Evolutionary conservation across 768 basidiomycete species (phyloP).

Genomic region (Suillus paluster): DNA sequence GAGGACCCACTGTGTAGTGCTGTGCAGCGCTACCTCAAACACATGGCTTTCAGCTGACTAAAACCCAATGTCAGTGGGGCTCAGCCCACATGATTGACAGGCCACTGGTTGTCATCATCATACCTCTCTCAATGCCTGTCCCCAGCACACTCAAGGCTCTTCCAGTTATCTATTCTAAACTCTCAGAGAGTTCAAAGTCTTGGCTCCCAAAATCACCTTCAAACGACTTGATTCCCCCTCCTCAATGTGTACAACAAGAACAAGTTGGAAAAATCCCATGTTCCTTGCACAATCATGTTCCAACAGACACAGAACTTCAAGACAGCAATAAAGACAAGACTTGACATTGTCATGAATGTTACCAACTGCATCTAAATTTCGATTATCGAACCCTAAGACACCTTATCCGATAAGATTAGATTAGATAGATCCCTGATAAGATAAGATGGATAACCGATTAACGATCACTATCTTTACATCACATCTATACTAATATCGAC

Average conservation of each 20-base stretch:
- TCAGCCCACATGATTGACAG: not conserved
- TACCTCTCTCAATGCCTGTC: not conserved
- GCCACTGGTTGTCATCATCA: not conserved
- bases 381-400: no score
- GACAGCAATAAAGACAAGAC: no score
- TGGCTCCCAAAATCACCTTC: not conserved
- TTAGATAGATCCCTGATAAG: no score
- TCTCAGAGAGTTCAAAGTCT: not conserved
- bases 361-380: no score
- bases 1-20: no score
- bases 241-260: not conserved
- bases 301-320: no score
- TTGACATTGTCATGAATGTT: no score
- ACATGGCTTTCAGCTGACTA: not conserved
- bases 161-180: not conserved
- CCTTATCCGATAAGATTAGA: no score
- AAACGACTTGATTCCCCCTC: not conserved
- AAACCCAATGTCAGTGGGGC: not conserved
- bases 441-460: no score
- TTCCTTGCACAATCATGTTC: not conserved
- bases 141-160: not conserved
- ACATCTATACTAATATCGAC: no score
- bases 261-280: not conserved
- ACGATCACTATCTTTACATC: no score
- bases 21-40: no score